Evolutionary conservation across 1,284 basidiomycete genomes (phyloP).

Genomic region (Microbotryomycetes sp.): DNA sequence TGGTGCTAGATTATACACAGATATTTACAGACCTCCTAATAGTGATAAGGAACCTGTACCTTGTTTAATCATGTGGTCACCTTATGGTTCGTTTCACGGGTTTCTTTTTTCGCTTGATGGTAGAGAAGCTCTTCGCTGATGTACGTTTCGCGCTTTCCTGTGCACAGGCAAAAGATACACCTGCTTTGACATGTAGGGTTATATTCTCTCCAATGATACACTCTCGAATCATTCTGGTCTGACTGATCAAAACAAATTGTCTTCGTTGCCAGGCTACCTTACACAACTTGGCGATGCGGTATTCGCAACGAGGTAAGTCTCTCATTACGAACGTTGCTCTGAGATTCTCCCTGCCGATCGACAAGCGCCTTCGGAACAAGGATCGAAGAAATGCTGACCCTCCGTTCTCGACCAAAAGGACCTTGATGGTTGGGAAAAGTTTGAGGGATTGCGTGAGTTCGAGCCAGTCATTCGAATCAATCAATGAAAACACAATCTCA

Average conservation of each 20-base stretch:
- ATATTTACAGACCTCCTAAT: conserved; percentile 34
- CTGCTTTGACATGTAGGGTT: conserved; percentile 19
- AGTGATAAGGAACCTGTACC: conserved; percentile 25
- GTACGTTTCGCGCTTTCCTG: too few relatives aligned
- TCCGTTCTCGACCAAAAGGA: conserved; percentile 4
- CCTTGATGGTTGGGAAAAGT: conserved; percentile 35
- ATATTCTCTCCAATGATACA: too few relatives aligned
- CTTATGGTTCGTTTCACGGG: conserved; percentile 30
- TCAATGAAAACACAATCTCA: too few relatives aligned
- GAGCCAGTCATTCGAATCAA: too few relatives aligned
- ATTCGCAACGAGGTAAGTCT: not conserved
- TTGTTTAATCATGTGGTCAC: conserved; percentile 34
- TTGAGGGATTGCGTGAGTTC: conserved; percentile 36
- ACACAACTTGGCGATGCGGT: conserved; percentile 10
- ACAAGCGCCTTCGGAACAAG: too few relatives aligned
- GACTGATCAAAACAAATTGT: too few relatives aligned
- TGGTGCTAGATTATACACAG: conserved; percentile 33
- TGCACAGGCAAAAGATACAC: conserved; percentile 11
- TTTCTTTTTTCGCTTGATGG: not conserved
- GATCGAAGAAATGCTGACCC: conserved; percentile 3
- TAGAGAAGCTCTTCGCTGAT: too few relatives aligned
- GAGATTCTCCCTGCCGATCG: too few relatives aligned
- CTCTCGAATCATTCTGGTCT: too few relatives aligned
- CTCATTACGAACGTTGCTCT: too few relatives aligned
- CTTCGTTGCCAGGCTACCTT: too few relatives aligned